Evolutionary conservation across 768 basidiomycete species (phyloP).

Genomic region (Coprinopsis cinerea): DNA sequence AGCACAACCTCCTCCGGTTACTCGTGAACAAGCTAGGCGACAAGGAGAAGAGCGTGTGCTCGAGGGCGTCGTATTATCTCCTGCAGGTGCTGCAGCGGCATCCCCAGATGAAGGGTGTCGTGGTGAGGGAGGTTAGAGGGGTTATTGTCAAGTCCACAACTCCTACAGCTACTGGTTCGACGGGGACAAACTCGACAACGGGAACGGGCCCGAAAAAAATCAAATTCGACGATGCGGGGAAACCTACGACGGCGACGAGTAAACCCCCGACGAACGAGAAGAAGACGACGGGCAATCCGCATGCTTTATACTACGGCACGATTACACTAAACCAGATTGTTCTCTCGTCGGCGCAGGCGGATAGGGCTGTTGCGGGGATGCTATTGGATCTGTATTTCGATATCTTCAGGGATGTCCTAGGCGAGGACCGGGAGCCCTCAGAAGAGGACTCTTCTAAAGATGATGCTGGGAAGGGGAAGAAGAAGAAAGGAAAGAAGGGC

Average conservation of each 20-base stretch:
- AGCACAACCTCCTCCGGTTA: constrained; percentile 88
- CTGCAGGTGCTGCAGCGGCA: constrained; percentile 87
- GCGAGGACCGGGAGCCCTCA: constrained; percentile 42
- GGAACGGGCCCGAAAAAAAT: not conserved
- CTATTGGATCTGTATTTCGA: constrained; percentile 92
- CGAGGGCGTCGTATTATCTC: constrained; percentile 84
- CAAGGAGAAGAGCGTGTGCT: constrained; percentile 79
- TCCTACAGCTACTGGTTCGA: constrained; percentile 28
- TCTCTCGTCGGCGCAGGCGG: constrained; percentile 51
- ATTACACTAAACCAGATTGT: constrained; percentile 95
- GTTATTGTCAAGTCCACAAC: constrained; percentile 58
- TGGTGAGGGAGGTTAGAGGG: constrained; percentile 81
- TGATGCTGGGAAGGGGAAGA: not conserved
- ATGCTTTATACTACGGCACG: constrained; percentile 86
- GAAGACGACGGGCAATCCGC: constrained; percentile 48
- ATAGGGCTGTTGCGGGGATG: constrained; percentile 67
- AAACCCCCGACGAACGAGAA: constrained; percentile 36
- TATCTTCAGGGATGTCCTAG: constrained; percentile 84
- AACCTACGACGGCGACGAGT: constrained; percentile 50
- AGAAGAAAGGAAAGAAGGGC: constrained; percentile 20
- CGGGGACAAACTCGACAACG: not conserved
- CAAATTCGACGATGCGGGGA: constrained; percentile 18
- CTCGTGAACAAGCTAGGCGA: constrained; percentile 98
- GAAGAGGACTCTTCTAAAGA: constrained; percentile 13
- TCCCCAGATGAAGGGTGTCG: constrained; percentile 85